phyloP scores from a whole-genome alignment of 2,329 filamentous ascomycete genomes.

The Fusarium metavorans region DNA sequence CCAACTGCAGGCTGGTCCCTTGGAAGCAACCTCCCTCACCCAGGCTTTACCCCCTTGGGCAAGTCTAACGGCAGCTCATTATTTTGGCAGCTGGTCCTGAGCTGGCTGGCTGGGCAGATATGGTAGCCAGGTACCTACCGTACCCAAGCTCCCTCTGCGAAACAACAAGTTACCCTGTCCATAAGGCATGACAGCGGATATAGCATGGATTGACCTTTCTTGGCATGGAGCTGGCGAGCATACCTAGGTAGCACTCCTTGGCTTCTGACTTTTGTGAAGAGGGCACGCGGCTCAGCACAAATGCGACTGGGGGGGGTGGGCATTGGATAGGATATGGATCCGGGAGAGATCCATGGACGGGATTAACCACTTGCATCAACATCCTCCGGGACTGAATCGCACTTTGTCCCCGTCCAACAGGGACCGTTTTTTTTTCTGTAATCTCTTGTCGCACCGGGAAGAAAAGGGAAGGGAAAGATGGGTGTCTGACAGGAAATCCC shows the following conservation, averaged over 20 bases:
- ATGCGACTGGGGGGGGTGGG: slow-evolving; percentile 3
- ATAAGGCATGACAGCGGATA: slow-evolving; percentile 32
- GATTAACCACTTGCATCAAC: slow-evolving; percentile 21
- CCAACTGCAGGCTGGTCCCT: slow-evolving; percentile 9
- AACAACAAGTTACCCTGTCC: slow-evolving; percentile 24
- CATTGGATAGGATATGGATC: neutral
- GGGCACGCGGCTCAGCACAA: slow-evolving; percentile 10
- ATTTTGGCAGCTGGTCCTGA: slow-evolving; percentile 29
- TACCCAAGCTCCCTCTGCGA: slow-evolving; percentile 11
- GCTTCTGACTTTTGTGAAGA: neutral
- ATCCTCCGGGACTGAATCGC: slow-evolving; percentile 2
- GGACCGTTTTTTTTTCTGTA: neutral
- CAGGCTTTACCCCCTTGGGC: slow-evolving; percentile 26
- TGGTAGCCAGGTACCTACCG: neutral
- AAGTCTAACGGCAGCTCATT: slow-evolving; percentile 16
- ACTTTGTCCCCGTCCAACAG: slow-evolving; percentile 5
- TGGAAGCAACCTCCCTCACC: slow-evolving; percentile 18
- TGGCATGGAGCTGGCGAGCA: slow-evolving; percentile 26
- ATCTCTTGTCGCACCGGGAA: slow-evolving; percentile 4
- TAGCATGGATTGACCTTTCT: slow-evolving; percentile 29
- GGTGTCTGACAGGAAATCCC: slow-evolving; percentile 1
- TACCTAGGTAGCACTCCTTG: neutral
- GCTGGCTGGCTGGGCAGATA: neutral
- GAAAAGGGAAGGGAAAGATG: neutral
- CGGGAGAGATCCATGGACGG: slow-evolving; percentile 19